Conservation (phyloP, 306 rosid genomes). For the Inga oerstediana region DNA sequence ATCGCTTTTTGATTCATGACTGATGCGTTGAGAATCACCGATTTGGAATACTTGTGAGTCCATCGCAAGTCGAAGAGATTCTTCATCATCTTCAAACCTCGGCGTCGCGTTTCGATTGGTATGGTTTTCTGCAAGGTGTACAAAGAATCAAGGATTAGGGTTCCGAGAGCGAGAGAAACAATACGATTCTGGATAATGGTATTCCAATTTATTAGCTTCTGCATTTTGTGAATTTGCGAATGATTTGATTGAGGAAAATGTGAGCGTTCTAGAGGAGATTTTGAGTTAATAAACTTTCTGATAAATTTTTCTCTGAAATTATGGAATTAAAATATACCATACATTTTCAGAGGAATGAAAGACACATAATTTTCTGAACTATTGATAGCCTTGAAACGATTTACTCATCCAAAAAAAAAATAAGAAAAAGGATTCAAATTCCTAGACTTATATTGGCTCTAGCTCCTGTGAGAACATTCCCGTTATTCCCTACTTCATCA, state of each 20-base stretch:
- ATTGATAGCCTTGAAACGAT: no score
- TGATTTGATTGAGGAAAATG: constrained; percentile 31
- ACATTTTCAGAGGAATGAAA: no score
- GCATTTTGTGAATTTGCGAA: constrained; percentile 45
- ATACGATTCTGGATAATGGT: constrained; percentile 43
- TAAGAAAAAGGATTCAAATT: no score
- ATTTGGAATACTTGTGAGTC: no score
- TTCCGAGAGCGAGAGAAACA: constrained; percentile 49
- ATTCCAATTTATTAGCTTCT: constrained; percentile 31
- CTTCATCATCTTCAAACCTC: constrained; percentile 2
- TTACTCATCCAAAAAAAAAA: no score
- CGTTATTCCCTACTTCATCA: constrained; percentile 67
- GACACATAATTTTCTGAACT: no score
- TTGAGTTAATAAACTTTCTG: constrained; percentile 6
- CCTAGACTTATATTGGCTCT: not conserved
- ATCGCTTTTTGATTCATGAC: fast-evolving
- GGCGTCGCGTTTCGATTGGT: constrained; percentile 20
- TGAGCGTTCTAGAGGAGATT: constrained; percentile 36
- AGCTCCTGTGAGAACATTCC: constrained; percentile 56
- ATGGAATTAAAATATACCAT: no score
- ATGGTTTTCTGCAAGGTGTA: constrained; percentile 31
- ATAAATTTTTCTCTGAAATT: no score
- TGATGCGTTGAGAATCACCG: no score
- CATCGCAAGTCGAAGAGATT: no score
- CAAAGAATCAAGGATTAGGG: constrained; percentile 43